Conservation (phyloP, 805 yeast genomes). For the Vanderwaltozyma yarrowii region DNA sequence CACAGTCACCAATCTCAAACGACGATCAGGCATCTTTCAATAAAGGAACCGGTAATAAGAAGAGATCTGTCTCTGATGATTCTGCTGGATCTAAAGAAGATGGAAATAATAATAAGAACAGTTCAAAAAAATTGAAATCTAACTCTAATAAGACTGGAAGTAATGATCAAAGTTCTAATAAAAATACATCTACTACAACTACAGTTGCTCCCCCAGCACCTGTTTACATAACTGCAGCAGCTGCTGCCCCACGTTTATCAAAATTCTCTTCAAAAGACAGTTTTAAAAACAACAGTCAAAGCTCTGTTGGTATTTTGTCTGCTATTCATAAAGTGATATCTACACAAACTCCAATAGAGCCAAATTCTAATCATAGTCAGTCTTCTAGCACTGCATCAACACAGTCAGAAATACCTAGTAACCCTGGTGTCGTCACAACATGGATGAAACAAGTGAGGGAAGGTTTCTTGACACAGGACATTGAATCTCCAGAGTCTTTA, state of each 20-base stretch:
- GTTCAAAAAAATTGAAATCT: not conserved
- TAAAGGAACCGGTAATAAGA: not conserved
- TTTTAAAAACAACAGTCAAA: slow-evolving; percentile 32
- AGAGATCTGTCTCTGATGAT: not conserved
- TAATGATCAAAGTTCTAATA: not conserved
- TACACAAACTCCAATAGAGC: slow-evolving; percentile 23
- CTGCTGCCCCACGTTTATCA: slow-evolving; percentile 76
- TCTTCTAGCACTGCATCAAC: slow-evolving; percentile 32
- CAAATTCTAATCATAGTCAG: slow-evolving; percentile 12
- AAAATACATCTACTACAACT: not conserved
- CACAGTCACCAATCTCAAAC: not conserved
- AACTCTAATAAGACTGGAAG: not conserved
- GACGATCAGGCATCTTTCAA: not conserved
- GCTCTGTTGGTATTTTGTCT: slow-evolving; percentile 66
- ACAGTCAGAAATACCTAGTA: slow-evolving; percentile 18
- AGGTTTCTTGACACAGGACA: slow-evolving; percentile 70
- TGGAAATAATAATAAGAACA: not conserved
- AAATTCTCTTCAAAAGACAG: slow-evolving; percentile 31
- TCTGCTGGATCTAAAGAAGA: not conserved
- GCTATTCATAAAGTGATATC: slow-evolving; percentile 40
- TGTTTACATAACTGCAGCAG: slow-evolving; percentile 56
- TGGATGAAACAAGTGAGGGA: slow-evolving; percentile 69
- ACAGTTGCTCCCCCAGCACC: not conserved
- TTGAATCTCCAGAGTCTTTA: slow-evolving; percentile 68
- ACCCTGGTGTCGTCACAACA: not conserved